These are phyloP conservation scores for Cinchona pubescens DNA, from an alignment of 257 asterid species.

Conservation along the genomic window DNA sequence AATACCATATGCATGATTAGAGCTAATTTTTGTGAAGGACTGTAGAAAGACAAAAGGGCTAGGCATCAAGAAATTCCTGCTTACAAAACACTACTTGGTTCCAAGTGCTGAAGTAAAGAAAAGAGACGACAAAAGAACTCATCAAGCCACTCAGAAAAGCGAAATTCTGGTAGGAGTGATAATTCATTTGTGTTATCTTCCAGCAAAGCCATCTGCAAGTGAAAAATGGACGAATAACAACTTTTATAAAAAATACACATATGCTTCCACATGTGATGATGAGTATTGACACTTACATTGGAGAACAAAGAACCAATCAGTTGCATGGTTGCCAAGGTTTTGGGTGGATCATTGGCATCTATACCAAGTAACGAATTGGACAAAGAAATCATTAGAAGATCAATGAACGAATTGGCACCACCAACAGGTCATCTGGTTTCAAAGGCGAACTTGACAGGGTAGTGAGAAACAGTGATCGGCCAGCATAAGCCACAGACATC, in stretches of 20 bases:
- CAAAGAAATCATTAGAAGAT: slow-evolving; percentile 76
- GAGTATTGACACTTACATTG: slow-evolving; percentile 54
- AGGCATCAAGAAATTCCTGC: slow-evolving; percentile 35
- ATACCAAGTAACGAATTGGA: slow-evolving; percentile 94
- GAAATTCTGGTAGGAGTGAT: slow-evolving; percentile 58
- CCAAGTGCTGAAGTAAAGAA: slow-evolving; percentile 93
- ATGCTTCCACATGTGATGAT: slow-evolving; percentile 7
- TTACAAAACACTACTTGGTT: slow-evolving; percentile 87
- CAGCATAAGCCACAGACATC: slow-evolving; percentile 87
- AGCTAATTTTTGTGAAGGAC: not conserved
- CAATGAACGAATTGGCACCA: slow-evolving; percentile 62
- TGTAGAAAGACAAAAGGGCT: slow-evolving; percentile 19
- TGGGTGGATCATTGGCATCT: slow-evolving; percentile 99
- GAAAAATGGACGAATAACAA: slow-evolving; percentile 37
- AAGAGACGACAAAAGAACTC: slow-evolving; percentile 91
- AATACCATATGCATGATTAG: slow-evolving; percentile 20
- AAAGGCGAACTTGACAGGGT: slow-evolving; percentile 43
- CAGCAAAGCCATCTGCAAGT: slow-evolving; percentile 74
- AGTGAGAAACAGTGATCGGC: slow-evolving; percentile 72
- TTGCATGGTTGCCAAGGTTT: slow-evolving; percentile 96
- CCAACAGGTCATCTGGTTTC: slow-evolving; percentile 39
- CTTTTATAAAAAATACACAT: slow-evolving; percentile 10
- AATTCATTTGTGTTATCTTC: slow-evolving; percentile 61
- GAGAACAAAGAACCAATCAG: slow-evolving; percentile 92
- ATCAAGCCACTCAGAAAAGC: slow-evolving; percentile 96